Evolutionary conservation across 2,329 filamentous ascomycete species (phyloP).

Genomic region (Colletotrichum salicis): DNA sequence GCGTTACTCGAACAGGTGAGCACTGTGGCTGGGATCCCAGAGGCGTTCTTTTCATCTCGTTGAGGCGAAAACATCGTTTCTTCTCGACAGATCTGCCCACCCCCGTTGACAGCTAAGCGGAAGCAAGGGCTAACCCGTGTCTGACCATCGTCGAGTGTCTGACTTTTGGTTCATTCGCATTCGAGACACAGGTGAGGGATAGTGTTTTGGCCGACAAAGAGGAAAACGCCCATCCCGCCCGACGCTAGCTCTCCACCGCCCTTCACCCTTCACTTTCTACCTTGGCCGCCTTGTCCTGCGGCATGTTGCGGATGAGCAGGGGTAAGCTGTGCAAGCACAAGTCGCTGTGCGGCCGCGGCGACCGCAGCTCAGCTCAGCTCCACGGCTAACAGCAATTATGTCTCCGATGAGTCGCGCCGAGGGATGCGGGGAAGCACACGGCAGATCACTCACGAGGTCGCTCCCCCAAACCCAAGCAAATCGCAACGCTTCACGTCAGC

Average conservation of each 20-base stretch:
- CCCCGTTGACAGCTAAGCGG: neutral
- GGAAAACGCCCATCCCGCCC: slow-evolving; percentile 1
- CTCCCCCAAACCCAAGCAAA: neutral
- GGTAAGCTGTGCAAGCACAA: neutral
- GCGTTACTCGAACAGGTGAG: neutral
- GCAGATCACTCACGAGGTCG: slow-evolving; percentile 2
- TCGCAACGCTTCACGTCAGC: neutral
- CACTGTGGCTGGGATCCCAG: too few relatives aligned
- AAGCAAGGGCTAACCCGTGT: slow-evolving; percentile 10
- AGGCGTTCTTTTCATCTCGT: neutral
- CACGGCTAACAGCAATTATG: neutral
- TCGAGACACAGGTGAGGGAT: neutral
- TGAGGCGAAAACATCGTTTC: neutral
- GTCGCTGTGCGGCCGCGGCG: neutral
- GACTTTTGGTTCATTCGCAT: neutral
- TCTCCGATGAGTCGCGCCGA: slow-evolving; percentile 16
- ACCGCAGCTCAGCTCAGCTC: neutral
- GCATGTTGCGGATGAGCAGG: neutral
- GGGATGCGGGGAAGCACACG: slow-evolving; percentile 23
- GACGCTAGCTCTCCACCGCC: neutral
- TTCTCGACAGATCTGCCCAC: neutral
- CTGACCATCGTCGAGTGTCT: neutral
- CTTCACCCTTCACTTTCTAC: neutral
- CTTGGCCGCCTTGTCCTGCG: too few relatives aligned
- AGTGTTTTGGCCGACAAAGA: neutral